These are phyloP conservation scores for Claviceps quebecensis DNA, from an alignment of 2,329 filamentous ascomycete genomes.

Conservation along the genomic window DNA sequence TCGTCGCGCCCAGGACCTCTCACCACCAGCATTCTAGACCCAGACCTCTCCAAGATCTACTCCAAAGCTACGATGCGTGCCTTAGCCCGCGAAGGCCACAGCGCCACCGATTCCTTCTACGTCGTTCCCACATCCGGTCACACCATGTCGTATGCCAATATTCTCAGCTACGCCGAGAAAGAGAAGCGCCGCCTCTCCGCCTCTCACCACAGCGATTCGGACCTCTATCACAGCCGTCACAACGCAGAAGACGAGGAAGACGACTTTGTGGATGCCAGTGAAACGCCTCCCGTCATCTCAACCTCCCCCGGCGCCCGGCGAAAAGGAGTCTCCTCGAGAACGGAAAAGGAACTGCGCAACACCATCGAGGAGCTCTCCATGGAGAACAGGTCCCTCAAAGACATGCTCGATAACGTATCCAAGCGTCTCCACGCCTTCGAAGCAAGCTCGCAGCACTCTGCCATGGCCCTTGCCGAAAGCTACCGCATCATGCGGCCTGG, in stretches of 20 bases:
- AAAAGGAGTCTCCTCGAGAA: constrained; percentile 25
- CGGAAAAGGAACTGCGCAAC: constrained; percentile 40
- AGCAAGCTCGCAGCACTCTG: constrained; percentile 76
- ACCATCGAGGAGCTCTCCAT: constrained; percentile 77
- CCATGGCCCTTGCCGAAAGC: constrained; percentile 75
- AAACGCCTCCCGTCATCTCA: constrained; percentile 35
- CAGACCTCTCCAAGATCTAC: constrained; percentile 72
- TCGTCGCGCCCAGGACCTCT: constrained; percentile 13
- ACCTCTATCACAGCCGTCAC: constrained; percentile 6
- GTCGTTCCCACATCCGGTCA: constrained; percentile 86
- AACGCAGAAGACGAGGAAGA: constrained; percentile 52
- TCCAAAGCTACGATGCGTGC: constrained; percentile 74
- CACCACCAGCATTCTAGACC: constrained; percentile 30
- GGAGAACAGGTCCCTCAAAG: constrained; percentile 76
- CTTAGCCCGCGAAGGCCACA: constrained; percentile 53
- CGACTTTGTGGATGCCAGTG: constrained; percentile 79
- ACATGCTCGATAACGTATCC: constrained; percentile 72
- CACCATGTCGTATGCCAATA: constrained; percentile 85
- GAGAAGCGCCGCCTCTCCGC: constrained; percentile 46
- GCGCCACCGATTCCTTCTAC: constrained; percentile 70
- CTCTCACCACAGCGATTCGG: constrained; percentile 35
- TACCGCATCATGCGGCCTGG: constrained; percentile 47
- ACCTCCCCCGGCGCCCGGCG: constrained; percentile 28
- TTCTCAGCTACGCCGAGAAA: constrained; percentile 57
- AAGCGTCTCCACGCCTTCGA: constrained; percentile 88